Evolutionary conservation across 768 basidiomycete genomes (phyloP), one percentile per base, ranked within the genome.

Genomic region (Pisolithus marmoratus): DNA sequence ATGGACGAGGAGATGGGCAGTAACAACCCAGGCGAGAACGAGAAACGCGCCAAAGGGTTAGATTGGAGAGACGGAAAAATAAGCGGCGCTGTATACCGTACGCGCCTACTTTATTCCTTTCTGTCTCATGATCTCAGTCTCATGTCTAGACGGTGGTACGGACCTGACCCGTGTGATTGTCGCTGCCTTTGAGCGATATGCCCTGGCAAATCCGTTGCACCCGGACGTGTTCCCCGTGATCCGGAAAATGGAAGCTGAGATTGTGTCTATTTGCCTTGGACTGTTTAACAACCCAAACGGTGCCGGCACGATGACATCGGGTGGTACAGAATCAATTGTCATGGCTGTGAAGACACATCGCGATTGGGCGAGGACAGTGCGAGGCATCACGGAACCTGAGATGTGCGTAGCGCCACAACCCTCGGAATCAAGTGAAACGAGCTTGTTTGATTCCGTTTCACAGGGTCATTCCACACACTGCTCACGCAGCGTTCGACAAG

Each of bases 171-270:
- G 78, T 49, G 76, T 96, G 47, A 84, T 95, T 56, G 81, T 86
- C 20, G 76, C 86, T 5, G 92, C 93, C 0, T 90, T 90, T 62
- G 75, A 83, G 54, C 82, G 82, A 47, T 96, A 94, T 58, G 82
- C 85, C 43, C 82, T 93, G 47, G 87, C 89, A 24, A 94, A 95
- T 62, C 92, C 94, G 2, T 75, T 97, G 9, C 94, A 97, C 61
- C 92, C 95, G 0, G 91, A 94, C 51, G 83, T 94, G 41, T 96
- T 96, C 70, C 94, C 94, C 1, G 86, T 90, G 0, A 71, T 96
- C 11, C 79, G 95, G 45, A 94, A 95, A 72, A 99, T 99, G 95
- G 95, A 99, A 62, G 90, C 93, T 15, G 94, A 97, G 62, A 80
- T 94, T 24, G 91, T 94, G 41, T 75, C 88, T 9, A 93, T 93